Base-by-base conservation (phyloP, 345 rosid species). In the Eucalyptus pauciflora region DNA sequence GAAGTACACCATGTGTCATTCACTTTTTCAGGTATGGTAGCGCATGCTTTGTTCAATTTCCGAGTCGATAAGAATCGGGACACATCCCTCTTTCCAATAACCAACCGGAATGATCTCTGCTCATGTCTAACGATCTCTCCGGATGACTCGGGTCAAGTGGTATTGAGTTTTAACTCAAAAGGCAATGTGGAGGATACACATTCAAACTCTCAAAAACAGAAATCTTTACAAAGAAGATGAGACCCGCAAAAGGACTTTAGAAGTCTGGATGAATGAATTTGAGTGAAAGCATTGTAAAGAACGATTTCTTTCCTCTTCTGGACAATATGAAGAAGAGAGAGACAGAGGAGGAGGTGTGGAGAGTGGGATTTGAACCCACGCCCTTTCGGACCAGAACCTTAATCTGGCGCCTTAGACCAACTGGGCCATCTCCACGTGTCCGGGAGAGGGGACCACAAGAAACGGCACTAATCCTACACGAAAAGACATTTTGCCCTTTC, bases 341-440 rank as follows among this genome's bases (percentile, higher is more conserved):
- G 8, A 9, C 10, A 14, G 10, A 0, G 20, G 18, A 6, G 4
- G 76, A 14, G 24, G 17, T 93, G 97, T 96, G 92, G 97, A 97
- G 94, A 95, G 94, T 96, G 97, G 96, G 97, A 94, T 97, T 98
- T 93, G 96, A 96, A 97, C 96, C 97, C 97, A 94, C 95, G 97
- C 95, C 96, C 97, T 96, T 95, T 96, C 98, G 96, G 96, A 98
- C 98, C 96, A 96, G 95, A 95, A 96, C 99, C 99, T 95, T 95
- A 96, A 97, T 95, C 97, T 94, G 96, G 96, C 98, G 96, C 97
- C 99, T 96, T 94, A 95, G 96, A 95, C 99, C 97, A 95, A 98
- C 98, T 95, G 97, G 96, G 98, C 98, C 98, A 95, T 96, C 95
- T 94, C 96, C 94, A 96, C 98, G 3, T 3, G 41, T 37, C 41